A percentile compares a stretch with the other conserved stretches of the same genome.
These are phyloP conservation scores for Theobroma grandiflorum DNA, from an alignment of 441 rosid species.

Conservation along the genomic window DNA sequence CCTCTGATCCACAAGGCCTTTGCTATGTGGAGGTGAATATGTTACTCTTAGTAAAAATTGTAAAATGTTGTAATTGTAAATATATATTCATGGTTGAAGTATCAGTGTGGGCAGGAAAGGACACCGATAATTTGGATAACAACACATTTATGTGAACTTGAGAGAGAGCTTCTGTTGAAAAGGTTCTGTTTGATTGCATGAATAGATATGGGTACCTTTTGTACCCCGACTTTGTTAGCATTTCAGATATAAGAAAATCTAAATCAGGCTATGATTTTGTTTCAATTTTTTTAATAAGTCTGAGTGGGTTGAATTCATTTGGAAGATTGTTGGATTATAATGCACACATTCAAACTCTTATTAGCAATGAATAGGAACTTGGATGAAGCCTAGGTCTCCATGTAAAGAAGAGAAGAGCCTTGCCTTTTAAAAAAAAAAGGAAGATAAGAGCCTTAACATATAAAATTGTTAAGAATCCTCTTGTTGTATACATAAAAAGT, in stretches of 20 bases:
- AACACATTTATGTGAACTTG: neutral
- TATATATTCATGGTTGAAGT: constrained; percentile 5
- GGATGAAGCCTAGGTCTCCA: neutral
- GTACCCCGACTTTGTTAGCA: neutral
- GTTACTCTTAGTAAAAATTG: constrained; percentile 3
- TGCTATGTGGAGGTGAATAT: constrained; percentile 88
- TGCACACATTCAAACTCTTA: neutral
- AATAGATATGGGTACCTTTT: neutral
- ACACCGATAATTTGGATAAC: neutral
- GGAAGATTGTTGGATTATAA: neutral
- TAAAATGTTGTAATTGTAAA: constrained; percentile 7
- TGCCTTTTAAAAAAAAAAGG: too few species aligned
- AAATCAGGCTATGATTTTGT: constrained; percentile 4
- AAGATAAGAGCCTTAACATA: neutral
- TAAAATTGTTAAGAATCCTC: neutral
- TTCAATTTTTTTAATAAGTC: neutral
- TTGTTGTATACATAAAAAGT: neutral
- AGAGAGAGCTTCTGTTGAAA: constrained; percentile 9
- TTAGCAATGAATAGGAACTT: neutral
- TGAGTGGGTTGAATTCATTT: neutral
- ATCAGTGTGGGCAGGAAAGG: constrained; percentile 11
- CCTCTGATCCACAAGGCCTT: constrained; percentile 93
- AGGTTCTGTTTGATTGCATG: neutral
- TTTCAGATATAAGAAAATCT: neutral
- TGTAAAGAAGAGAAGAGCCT: neutral